A percentile compares a stretch with the other conserved stretches of the same genome.
Conservation (phyloP, 805 yeast genomes). For the Wickerhamiella cacticola region DNA sequence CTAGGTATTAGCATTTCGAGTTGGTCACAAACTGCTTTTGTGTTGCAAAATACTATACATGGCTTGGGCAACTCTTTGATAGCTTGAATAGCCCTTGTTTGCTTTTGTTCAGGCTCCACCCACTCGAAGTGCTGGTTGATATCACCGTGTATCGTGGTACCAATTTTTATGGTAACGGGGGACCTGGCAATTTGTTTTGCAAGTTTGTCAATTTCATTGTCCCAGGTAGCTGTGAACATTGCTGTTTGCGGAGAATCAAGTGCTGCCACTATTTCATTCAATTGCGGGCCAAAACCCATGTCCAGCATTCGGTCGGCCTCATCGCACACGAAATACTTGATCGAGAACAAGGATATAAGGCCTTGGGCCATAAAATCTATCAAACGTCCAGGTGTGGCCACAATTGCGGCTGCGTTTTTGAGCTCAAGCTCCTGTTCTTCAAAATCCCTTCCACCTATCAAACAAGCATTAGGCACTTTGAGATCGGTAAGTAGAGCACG, state of each 20-base stretch:
- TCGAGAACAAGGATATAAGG: slow-evolving; percentile 45
- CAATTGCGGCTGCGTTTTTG: slow-evolving; percentile 61
- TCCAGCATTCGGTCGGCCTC: slow-evolving; percentile 96
- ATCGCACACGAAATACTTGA: slow-evolving; percentile 67
- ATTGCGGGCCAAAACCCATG: slow-evolving; percentile 81
- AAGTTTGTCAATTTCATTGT: slow-evolving; percentile 55
- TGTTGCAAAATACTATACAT: slow-evolving; percentile 65
- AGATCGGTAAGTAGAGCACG: slow-evolving; percentile 50
- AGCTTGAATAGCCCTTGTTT: not conserved
- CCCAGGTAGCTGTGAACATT: slow-evolving; percentile 94
- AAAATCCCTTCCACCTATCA: slow-evolving; percentile 85
- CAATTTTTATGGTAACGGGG: slow-evolving; percentile 46
- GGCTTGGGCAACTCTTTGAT: slow-evolving; percentile 4
- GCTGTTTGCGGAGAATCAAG: slow-evolving; percentile 44
- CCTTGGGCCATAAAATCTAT: slow-evolving; percentile 66
- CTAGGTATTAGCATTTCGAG: slow-evolving; percentile 41
- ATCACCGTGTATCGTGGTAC: slow-evolving; percentile 12
- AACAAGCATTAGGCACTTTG: slow-evolving; percentile 30
- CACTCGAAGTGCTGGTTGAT: slow-evolving; percentile 58
- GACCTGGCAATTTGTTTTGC: slow-evolving; percentile 47
- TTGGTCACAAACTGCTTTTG: slow-evolving; percentile 58
- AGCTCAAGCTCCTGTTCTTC: slow-evolving; percentile 56
- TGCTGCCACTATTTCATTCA: slow-evolving; percentile 48
- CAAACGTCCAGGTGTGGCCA: slow-evolving; percentile 91
- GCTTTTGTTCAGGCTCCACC: not conserved